Base-by-base conservation (phyloP, 805 yeast species). In the Alloascoidea hylecoeti region DNA sequence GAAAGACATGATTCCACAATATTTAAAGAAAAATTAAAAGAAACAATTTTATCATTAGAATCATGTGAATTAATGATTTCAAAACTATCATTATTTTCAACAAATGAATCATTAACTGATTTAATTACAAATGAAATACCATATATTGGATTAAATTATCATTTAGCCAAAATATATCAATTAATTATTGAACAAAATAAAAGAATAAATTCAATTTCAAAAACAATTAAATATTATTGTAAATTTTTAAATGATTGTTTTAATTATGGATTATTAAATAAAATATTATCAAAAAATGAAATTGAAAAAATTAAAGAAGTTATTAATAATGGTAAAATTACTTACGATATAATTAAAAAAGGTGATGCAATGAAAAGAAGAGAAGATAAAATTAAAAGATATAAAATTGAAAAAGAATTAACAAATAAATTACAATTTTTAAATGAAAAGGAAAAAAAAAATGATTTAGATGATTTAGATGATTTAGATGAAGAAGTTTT, bases 51-150 rank as follows among this genome's bases (percentile, higher is more conserved):
- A 17, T 58, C 61, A 37, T 61, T 75, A 46, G 46, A 61, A n/a
- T 47, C 59, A n/a, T 52, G 79, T 23, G 63, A 68, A 42, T 42
- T 46, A 1, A 51, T 61, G 9, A 61, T 78, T 1, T 57, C 63
- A 9, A 56, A 58, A n/a, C 55, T 75, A 14, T 63, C 74, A 2
- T 52, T 85, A 16, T 85, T 82, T 57, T 79, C 89, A 47, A 56
- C 59, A 9, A 84, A 84, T 52, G 96, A 86, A 51, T 49, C 65
- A 0, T 41, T 81, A 2, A 81, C 75, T 0, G 96, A 86, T 47
- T 49, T 86, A 6, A 62, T 69, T 32, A 78, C 94, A 0, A 52
- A 58, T 3, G 74, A 81, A 34, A 51, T 86, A 15, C 73, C 72
- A 40, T 81, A 70, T 45, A 51, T 83, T 15, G 58, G 70, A 3